A percentile compares a stretch with the other conserved stretches of the same genome.
Conservation (phyloP, 371 early-diverging fungal genomes). For the Lichtheimia ornata region DNA sequence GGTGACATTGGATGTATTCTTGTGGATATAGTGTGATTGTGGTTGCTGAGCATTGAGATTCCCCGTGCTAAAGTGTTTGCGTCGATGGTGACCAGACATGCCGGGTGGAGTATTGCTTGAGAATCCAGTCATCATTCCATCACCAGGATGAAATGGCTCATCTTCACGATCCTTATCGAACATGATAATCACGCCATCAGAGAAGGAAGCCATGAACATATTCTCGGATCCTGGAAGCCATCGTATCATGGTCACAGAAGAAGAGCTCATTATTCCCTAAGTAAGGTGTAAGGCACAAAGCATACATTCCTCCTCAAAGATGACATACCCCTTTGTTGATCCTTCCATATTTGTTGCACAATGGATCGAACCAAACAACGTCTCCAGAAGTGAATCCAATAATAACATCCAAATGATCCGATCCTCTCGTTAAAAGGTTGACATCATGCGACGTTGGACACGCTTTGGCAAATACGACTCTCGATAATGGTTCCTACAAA, state of each 20-base stretch:
- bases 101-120: conserved; percentile 1
- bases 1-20: conserved; percentile 2
- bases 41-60: conserved; percentile 4
- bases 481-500: conserved; percentile 76
- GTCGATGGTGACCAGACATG: conserved; percentile 3
- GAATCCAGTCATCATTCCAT: conserved; percentile 11
- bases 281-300: neutral
- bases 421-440: conserved; percentile 75
- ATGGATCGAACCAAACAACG: conserved; percentile 82
- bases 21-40: conserved; percentile 3
- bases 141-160: conserved; percentile 37
- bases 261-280: conserved; percentile 74
- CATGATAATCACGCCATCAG: conserved; percentile 77
- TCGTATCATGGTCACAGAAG: conserved; percentile 76
- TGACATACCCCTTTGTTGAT: conserved; percentile 48
- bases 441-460: conserved; percentile 90
- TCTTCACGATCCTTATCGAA: conserved; percentile 93
- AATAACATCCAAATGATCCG: conserved; percentile 74
- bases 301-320: neutral
- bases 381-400: conserved; percentile 88
- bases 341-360: conserved; percentile 73
- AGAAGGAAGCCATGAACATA: conserved; percentile 82
- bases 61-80: conserved; percentile 12
- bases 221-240: conserved; percentile 92
- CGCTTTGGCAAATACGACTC: conserved; percentile 76